Conservation (phyloP, 768 basidiomycete species). For the Chlorophyllum brunneum region DNA sequence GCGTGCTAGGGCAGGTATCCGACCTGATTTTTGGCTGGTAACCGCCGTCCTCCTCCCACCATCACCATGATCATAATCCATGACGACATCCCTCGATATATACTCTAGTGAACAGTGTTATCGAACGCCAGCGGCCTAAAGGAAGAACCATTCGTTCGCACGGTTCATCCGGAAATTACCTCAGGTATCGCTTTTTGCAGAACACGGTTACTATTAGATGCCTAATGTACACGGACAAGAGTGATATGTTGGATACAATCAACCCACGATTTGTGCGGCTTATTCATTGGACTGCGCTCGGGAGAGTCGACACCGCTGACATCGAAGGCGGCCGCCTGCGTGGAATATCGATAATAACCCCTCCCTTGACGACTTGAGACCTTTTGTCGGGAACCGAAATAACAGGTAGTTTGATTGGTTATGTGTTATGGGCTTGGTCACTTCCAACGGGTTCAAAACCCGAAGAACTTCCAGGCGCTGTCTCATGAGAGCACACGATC, state of each 20-base stretch:
- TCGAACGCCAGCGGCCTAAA: no score
- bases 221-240: background rate
- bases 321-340: background rate
- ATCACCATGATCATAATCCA: no score
- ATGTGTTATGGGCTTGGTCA: background rate
- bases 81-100: background rate
- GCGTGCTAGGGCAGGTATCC: conserved; percentile 68
- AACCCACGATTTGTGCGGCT: conserved; percentile 12
- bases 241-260: background rate
- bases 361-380: no score
- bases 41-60: no score
- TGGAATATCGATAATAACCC: no score
- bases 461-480: no score
- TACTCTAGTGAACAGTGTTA: no score
- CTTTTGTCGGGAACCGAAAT: background rate
- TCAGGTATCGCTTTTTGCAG: background rate
- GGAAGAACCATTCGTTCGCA: no score
- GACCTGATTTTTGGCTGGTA: conserved; percentile 85
- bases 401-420: background rate
- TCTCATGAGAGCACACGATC: no score
- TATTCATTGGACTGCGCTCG: background rate
- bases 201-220: conserved; percentile 2
- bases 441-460: background rate
- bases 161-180: background rate
- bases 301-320: background rate